Conservation (phyloP, 1,139 yeast genomes). For the Candida tetrigidarum region DNA sequence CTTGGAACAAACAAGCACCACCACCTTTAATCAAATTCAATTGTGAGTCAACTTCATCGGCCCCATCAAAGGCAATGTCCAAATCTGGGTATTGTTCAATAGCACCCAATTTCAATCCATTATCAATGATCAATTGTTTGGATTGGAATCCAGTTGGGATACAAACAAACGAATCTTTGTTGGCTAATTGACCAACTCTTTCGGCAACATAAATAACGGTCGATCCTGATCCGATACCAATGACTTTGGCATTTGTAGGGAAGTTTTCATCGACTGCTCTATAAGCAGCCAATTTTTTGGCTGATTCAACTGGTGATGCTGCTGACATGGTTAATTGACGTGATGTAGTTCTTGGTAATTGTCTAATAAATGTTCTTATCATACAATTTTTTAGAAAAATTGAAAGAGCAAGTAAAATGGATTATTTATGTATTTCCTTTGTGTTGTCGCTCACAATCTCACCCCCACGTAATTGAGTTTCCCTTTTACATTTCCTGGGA, state of each 20-base stretch:
- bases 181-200: conserved; percentile 73
- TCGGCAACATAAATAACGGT: conserved; percentile 97
- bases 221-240: conserved; percentile 97
- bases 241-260: conserved; percentile 67
- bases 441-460: too few species aligned
- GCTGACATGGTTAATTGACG: conserved; percentile 9
- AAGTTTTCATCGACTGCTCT: conserved; percentile 91
- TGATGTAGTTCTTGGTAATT: background rate
- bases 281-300: conserved; percentile 88
- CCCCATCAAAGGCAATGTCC: conserved; percentile 97
- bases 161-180: conserved; percentile 68
- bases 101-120: conserved; percentile 77
- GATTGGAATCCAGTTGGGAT: conserved; percentile 98
- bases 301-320: conserved; percentile 55
- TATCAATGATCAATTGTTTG: conserved; percentile 79
- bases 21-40: conserved; percentile 97
- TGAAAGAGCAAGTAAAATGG: too few species aligned
- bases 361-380: conserved; percentile 1
- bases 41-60: conserved; percentile 88
- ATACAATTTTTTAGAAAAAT: conserved; percentile 1
- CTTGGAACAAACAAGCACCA: conserved; percentile 98
- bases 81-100: conserved; percentile 80
- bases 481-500: background rate
- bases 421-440: background rate
- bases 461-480: background rate